Conservation (phyloP, 176 grass and related monocot species). For the Eleusine coracana region DNA sequence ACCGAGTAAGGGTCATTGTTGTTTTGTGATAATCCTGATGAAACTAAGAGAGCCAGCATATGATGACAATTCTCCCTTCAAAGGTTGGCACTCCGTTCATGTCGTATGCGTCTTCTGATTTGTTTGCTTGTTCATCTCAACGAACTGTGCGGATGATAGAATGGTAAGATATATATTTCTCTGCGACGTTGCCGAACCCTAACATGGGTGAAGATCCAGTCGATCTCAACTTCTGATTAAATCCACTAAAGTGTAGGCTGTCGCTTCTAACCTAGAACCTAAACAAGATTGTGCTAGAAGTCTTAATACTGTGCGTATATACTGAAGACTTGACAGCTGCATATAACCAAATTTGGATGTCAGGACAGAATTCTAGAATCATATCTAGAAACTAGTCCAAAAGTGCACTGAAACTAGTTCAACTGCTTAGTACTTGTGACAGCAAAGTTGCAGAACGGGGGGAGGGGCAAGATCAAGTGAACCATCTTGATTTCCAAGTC, state of each 20-base stretch:
- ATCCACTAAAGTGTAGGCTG: neutral
- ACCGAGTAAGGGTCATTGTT: neutral
- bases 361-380: neutral
- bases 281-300: too few species aligned
- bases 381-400: neutral
- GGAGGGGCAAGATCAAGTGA: neutral
- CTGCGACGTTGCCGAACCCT: neutral
- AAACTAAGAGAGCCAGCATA: neutral
- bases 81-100: neutral
- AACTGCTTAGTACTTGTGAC: neutral
- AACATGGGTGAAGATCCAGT: neutral
- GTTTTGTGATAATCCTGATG: neutral
- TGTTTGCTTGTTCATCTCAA: neutral
- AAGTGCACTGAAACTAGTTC: neutral
- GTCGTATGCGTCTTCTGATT: neutral
- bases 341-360: neutral
- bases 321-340: neutral
- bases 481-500: neutral
- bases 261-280: neutral
- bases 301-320: too few species aligned
- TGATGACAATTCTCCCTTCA: neutral
- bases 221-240: neutral
- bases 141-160: neutral
- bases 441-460: neutral
- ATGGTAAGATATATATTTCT: neutral